These are phyloP conservation scores for Phaffomyces antillensis DNA, from an alignment of 805 yeast genomes.

Conservation along the genomic window DNA sequence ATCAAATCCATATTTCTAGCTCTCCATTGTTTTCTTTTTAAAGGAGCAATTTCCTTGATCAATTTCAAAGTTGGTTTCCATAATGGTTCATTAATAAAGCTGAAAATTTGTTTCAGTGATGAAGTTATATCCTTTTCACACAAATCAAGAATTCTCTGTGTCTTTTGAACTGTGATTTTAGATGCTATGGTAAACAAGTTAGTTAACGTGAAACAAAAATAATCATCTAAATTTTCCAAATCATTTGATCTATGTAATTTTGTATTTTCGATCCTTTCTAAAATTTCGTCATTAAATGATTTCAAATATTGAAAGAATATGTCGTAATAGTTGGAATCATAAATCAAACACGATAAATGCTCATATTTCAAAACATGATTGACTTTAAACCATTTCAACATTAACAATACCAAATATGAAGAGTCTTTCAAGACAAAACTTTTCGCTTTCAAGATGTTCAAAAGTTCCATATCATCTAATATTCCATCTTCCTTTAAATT, in stretches of 20 bases:
- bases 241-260: constrained; percentile 4
- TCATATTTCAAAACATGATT: constrained; percentile 77
- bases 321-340: constrained; percentile 57
- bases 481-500: not conserved
- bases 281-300: constrained; percentile 15
- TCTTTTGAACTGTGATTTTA: constrained; percentile 54
- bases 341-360: constrained; percentile 60
- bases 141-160: constrained; percentile 64
- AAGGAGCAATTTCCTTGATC: constrained; percentile 75
- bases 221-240: constrained; percentile 18
- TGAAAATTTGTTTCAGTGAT: constrained; percentile 46
- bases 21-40: constrained; percentile 92
- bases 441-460: constrained; percentile 53
- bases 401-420: constrained; percentile 41
- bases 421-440: constrained; percentile 57
- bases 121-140: constrained; percentile 61
- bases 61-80: constrained; percentile 67
- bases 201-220: constrained; percentile 40
- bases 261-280: constrained; percentile 26
- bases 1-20: constrained; percentile 88
- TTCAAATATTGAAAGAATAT: constrained; percentile 15
- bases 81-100: constrained; percentile 53
- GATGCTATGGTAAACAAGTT: constrained; percentile 51
- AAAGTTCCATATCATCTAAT: constrained; percentile 12
- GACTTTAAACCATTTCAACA: constrained; percentile 72